Base-by-base conservation (phyloP, 495 filamentous ascomycete genomes). In the Alectoria sarmentosa region DNA sequence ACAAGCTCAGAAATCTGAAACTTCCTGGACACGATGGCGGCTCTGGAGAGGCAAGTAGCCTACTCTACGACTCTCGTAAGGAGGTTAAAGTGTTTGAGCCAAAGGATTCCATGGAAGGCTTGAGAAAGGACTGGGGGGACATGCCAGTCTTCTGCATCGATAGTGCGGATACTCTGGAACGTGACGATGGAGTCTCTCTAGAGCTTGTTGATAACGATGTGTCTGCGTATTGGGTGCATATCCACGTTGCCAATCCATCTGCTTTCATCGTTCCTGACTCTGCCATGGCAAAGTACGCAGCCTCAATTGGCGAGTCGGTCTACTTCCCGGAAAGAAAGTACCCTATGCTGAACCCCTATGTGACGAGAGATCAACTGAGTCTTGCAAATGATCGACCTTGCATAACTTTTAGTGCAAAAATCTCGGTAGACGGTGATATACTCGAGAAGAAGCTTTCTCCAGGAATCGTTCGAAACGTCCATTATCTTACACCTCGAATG, bases 161-260 rank as follows among this genome's bases (percentile, higher is more conserved):
- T 71, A 81, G 82, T 66, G 77, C 78, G 3, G 73, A 74, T 38
- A 87, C 94, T 1, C 71, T 83, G 48, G 92, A 97, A 69, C 90
- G 96, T 60, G 94, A 98, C 66, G 93, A 98, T 71, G 93, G 89
- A 30, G 75, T 98, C 13, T 96, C 92, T 2, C 65, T 97, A 11
- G 90, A 94, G 71, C 75, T 74, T 14, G 80, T 89, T 3, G 76
- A 79, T 1, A 74, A 77, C 19, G 72, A 77, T 2, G 79, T 79
- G 6, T 83, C 88, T 21, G 66, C 75, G 23, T 73, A 77, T 65
- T 98, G 95, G 95, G 77, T 98, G 38, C 91, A 90, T 70, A 74
- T 95, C 15, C 94, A 98, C 71, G 79, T 96, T 42, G 94, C 95
- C n/a, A 94, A 98, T 70, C 95, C 93, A 3, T 88, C 92, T 6